Evolutionary conservation across 1,284 basidiomycete species (phyloP), one percentile per base, ranked within the genome.

Genomic region (Trametes versicolor): DNA sequence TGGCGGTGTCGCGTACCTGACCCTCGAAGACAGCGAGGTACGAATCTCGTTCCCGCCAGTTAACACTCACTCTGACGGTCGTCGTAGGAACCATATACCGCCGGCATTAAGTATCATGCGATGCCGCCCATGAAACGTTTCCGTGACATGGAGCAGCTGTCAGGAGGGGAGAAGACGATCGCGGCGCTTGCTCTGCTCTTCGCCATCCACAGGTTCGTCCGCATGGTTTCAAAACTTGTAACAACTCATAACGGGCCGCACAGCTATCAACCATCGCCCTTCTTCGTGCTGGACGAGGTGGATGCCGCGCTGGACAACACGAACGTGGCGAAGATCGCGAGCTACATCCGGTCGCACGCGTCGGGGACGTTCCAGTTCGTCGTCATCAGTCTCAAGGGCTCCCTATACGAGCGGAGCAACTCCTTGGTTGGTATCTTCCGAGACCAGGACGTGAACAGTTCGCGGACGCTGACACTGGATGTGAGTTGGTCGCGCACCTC

Each of bases 101-200:
- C 91, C 32, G 98, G 97, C 63, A 95, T 99, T 80, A 98, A 97
- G 78, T 99, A 99, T 76, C 97, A 98, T 76, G 96, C 97, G 0
- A 99, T 99, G 94, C 97, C 97, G 0, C 97, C 97, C 0, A 97
- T 99, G 90, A 99, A 99, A 78, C 93, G 96, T 7, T 99, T 99
- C 85, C 88, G 97, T 69, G 98, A 99, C 77, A 99, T 99, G 94
- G 97, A 99, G 66, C 97, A 99, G 76, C 83, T 99, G 6, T 99
- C 96, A 0, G 98, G 97, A 59, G 98, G 98, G 27, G 98, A 99
- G 78, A 99, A 99, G 82, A 99, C 97, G 0, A 97, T 99, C 68
- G 98, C 98, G 4, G 97, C 98, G 7, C 82, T 99, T 21, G 97
- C 97, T 0, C 82, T 99, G 21, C 83, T 99, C 32, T 99, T 99